phyloP scores from a whole-genome alignment of 371 early-diverging fungal species.

The Sporodiniella umbellata region DNA sequence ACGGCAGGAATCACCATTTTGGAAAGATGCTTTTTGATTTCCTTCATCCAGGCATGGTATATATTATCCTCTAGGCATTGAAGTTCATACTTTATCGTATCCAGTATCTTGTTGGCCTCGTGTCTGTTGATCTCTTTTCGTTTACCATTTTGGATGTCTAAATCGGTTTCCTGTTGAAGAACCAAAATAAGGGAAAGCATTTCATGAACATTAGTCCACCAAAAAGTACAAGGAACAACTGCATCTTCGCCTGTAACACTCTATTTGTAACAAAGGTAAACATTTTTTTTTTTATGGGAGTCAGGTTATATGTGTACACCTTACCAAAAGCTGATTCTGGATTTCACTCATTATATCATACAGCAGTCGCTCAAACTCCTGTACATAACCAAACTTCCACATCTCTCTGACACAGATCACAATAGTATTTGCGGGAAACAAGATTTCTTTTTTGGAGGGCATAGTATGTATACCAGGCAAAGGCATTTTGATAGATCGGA shows the following conservation, averaged over 20 bases:
- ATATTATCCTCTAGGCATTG: slow-evolving; percentile 69
- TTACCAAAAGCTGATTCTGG: slow-evolving; percentile 67
- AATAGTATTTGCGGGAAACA: slow-evolving; percentile 92
- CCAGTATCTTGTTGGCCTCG: slow-evolving; percentile 51
- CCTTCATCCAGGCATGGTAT: slow-evolving; percentile 87
- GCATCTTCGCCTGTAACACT: slow-evolving; percentile 56
- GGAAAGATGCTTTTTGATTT: slow-evolving; percentile 85
- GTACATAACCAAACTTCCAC: slow-evolving; percentile 78
- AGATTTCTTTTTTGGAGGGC: slow-evolving; percentile 79
- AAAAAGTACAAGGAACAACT: slow-evolving; percentile 71
- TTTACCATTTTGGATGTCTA: slow-evolving; percentile 26
- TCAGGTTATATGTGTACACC: no score
- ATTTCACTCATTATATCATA: slow-evolving; percentile 83
- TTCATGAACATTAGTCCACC: slow-evolving; percentile 95
- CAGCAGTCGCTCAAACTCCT: slow-evolving; percentile 78
- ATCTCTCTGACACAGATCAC: slow-evolving; percentile 81
- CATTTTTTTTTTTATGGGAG: no score
- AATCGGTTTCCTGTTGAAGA: slow-evolving; percentile 38
- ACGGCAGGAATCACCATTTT: slow-evolving; percentile 93
- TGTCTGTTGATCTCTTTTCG: slow-evolving; percentile 30
- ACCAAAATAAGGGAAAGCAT: slow-evolving; percentile 63
- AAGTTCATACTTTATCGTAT: slow-evolving; percentile 63
- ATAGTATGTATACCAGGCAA: slow-evolving; percentile 78
- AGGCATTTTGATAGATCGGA: slow-evolving; percentile 87
- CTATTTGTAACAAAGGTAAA: no score